phyloP scores from a whole-genome alignment of 257 asterid species.

The Osmanthus fragrans region DNA sequence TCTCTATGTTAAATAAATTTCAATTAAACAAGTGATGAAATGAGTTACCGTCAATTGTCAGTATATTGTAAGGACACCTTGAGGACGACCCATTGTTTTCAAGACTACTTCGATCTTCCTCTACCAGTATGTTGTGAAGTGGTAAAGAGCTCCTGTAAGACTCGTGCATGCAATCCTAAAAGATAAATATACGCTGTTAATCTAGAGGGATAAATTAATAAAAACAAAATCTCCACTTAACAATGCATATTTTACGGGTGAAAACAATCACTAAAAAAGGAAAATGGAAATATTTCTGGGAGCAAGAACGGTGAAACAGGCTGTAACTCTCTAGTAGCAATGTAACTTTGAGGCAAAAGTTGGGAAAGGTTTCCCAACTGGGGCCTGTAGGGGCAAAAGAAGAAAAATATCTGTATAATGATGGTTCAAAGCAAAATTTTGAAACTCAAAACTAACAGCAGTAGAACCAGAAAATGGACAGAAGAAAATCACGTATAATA shows the following conservation, averaged over 20 bases:
- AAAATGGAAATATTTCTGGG: neutral
- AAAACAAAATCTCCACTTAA: slow-evolving; percentile 11
- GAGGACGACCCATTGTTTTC: slow-evolving; percentile 75
- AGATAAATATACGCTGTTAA: slow-evolving; percentile 11
- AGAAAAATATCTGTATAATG: neutral
- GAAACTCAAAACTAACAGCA: neutral
- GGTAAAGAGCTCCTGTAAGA: slow-evolving; percentile 69
- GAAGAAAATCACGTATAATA: neutral
- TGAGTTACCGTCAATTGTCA: slow-evolving; percentile 72
- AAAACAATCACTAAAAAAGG: slow-evolving; percentile 7
- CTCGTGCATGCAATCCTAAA: slow-evolving; percentile 89
- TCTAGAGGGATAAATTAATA: neutral
- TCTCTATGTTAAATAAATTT: neutral
- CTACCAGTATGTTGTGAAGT: slow-evolving; percentile 69
- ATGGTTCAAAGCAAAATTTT: neutral
- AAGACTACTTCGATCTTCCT: slow-evolving; percentile 80
- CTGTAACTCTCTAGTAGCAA: slow-evolving; percentile 4
- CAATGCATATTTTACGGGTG: neutral
- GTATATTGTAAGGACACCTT: slow-evolving; percentile 53
- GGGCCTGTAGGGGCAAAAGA: neutral
- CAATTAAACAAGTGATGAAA: slow-evolving; percentile 3
- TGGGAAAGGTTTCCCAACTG: neutral
- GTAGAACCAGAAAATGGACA: neutral
- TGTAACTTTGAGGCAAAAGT: slow-evolving; percentile 15
- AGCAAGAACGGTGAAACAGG: neutral